Evolutionary conservation across 2,329 filamentous ascomycete species (phyloP).

Genomic region (Alternaria triticina): DNA sequence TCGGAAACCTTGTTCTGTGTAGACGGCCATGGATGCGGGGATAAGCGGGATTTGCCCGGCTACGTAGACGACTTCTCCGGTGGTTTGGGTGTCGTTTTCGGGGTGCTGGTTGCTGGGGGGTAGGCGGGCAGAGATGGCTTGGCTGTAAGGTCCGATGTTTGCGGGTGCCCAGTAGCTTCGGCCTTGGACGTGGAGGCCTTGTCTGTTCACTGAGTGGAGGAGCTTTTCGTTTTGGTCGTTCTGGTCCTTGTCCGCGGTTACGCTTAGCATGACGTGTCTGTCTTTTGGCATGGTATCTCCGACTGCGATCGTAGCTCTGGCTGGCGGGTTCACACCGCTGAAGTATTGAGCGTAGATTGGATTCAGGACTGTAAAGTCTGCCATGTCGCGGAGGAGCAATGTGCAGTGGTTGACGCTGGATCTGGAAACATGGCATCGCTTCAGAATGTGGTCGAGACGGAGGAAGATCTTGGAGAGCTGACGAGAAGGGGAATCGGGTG

Average conservation of each 20-base stretch:
- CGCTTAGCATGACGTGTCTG: slow-evolving; percentile 66
- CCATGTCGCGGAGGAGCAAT: slow-evolving; percentile 79
- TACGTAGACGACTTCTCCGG: slow-evolving; percentile 63
- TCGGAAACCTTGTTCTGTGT: slow-evolving; percentile 51
- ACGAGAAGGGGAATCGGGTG: slow-evolving; percentile 11
- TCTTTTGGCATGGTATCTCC: slow-evolving; percentile 68
- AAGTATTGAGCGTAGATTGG: slow-evolving; percentile 78
- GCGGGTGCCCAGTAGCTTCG: slow-evolving; percentile 97
- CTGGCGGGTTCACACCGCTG: slow-evolving; percentile 77
- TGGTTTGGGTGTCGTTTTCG: slow-evolving; percentile 19
- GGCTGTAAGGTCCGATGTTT: slow-evolving; percentile 96
- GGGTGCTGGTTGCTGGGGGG: slow-evolving; percentile 26
- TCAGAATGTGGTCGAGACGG: slow-evolving; percentile 37
- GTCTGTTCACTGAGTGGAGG: slow-evolving; percentile 28
- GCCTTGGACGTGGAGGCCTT: slow-evolving; percentile 85
- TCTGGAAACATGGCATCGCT: slow-evolving; percentile 31
- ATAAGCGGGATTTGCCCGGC: slow-evolving; percentile 92
- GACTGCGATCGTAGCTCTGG: slow-evolving; percentile 82
- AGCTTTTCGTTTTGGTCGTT: slow-evolving; percentile 28
- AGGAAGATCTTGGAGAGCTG: slow-evolving; percentile 51
- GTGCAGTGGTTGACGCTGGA: slow-evolving; percentile 53
- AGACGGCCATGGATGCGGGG: slow-evolving; percentile 75
- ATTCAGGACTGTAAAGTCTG: slow-evolving; percentile 79
- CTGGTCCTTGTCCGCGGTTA: slow-evolving; percentile 48
- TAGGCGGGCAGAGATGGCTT: slow-evolving; percentile 70